Evolutionary conservation across 352 stramenopile genomes (phyloP).

Genomic region (Phytopythium montanum): DNA sequence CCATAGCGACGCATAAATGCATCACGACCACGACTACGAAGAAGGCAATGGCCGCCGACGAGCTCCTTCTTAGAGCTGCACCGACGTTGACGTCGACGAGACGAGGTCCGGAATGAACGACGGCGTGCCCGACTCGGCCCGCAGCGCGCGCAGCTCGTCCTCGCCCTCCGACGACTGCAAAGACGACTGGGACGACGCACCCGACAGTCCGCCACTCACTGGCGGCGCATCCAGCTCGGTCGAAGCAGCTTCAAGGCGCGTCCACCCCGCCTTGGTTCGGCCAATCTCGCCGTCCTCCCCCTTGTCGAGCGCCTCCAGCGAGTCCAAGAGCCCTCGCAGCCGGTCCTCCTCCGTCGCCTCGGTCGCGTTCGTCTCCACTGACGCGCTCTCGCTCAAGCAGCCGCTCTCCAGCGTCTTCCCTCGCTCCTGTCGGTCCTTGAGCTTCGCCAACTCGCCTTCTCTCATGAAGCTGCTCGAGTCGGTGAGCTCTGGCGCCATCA

Average conservation of each 20-base stretch:
- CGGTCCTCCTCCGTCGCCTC: constrained; percentile 29
- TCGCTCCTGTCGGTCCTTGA: too few species aligned
- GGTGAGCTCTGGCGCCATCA: neutral
- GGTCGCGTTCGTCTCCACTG: constrained; percentile 22
- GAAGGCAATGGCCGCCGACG: too few species aligned
- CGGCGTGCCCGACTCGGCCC: neutral
- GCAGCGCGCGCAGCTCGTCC: neutral
- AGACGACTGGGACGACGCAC: neutral
- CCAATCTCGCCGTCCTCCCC: too few species aligned
- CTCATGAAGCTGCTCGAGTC: neutral
- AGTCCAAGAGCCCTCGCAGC: constrained; percentile 6
- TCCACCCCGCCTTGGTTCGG: neutral
- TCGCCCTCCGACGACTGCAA: constrained; percentile 1
- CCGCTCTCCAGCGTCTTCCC: neutral
- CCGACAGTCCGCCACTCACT: neutral
- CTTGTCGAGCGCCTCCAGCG: too few species aligned
- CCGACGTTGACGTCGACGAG: neutral
- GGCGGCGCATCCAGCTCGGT: neutral
- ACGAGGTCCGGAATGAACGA: neutral
- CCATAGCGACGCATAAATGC: too few species aligned
- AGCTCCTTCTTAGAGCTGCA: neutral
- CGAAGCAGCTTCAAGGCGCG: neutral
- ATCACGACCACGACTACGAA: too few species aligned
- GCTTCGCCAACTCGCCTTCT: neutral
- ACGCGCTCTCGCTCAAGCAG: constrained; percentile 10